These are phyloP conservation scores for Penicillium palitans DNA, from an alignment of 2,329 filamentous ascomycete species.

Conservation along the genomic window DNA sequence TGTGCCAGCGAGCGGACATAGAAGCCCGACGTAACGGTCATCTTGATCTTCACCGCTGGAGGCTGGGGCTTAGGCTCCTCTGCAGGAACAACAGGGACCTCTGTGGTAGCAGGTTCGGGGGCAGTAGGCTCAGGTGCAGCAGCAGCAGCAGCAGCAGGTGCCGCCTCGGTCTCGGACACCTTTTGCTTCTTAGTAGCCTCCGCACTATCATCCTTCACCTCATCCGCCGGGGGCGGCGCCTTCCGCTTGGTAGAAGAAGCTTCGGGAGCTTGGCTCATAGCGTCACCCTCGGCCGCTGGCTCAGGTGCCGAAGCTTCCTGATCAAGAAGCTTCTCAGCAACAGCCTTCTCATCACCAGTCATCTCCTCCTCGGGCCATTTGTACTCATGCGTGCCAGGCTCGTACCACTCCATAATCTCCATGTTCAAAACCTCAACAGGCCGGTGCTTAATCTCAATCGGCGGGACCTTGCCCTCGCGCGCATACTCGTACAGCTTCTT, in stretches of 20 bases:
- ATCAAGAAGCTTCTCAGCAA: conserved; percentile 67
- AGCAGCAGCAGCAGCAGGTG: conserved; percentile 7
- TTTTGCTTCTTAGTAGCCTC: conserved; percentile 35
- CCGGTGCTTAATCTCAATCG: conserved; percentile 77
- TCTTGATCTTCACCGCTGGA: conserved; percentile 76
- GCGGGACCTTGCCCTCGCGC: conserved; percentile 81
- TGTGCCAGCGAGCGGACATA: conserved; percentile 94
- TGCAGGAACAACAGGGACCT: conserved; percentile 13
- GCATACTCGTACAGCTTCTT: conserved; percentile 97
- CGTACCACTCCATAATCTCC: conserved; percentile 79
- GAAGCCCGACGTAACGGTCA: conserved; percentile 94
- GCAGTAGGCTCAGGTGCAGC: conserved; percentile 11
- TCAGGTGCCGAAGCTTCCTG: conserved; percentile 34
- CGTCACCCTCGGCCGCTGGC: conserved; percentile 32
- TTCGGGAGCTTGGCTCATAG: conserved; percentile 21
- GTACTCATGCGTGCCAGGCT: conserved; percentile 76
- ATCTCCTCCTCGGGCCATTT: conserved; percentile 80
- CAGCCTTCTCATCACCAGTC: conserved; percentile 69
- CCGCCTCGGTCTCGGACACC: conserved; percentile 30
- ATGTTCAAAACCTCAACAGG: conserved; percentile 75
- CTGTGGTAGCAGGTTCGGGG: conserved; percentile 16
- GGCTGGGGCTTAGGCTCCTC: conserved; percentile 40
- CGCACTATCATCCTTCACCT: conserved; percentile 19
- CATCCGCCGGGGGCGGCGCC: conserved; percentile 32
- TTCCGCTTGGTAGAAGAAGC: conserved; percentile 37